phyloP scores from a whole-genome alignment of 768 basidiomycete genomes.

The Russula abietina region DNA sequence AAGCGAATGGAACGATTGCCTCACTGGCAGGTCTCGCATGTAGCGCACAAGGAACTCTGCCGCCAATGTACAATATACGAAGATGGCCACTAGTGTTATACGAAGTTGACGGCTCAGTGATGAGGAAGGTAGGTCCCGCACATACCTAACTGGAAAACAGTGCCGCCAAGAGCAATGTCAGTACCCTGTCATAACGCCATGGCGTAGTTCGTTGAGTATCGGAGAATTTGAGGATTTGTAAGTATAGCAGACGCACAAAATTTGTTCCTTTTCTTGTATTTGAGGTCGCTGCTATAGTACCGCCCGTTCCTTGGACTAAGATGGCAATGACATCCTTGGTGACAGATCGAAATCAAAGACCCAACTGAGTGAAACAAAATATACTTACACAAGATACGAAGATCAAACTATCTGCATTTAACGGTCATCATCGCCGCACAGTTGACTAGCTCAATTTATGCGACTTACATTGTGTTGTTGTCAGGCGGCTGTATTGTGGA shows the following conservation, averaged over 20 bases:
- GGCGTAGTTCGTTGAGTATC: background rate
- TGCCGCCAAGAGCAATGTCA: slow-evolving; percentile 19
- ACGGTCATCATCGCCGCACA: background rate
- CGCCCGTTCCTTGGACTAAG: slow-evolving; percentile 11
- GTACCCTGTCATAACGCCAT: slow-evolving; percentile 1
- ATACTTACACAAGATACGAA: slow-evolving; percentile 19
- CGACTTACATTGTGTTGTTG: slow-evolving; percentile 13
- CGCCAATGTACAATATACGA: slow-evolving; percentile 11
- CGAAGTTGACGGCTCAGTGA: background rate
- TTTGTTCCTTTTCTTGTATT: background rate
- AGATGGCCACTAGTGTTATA: slow-evolving; percentile 11
- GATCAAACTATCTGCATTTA: slow-evolving; percentile 3
- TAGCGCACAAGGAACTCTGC: slow-evolving; percentile 18
- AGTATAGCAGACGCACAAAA: background rate
- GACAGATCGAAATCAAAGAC: background rate
- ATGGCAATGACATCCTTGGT: slow-evolving; percentile 21
- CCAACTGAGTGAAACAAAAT: background rate
- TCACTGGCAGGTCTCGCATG: slow-evolving; percentile 7
- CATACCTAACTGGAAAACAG: slow-evolving; percentile 19
- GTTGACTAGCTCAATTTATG: background rate
- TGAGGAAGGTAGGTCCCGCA: background rate
- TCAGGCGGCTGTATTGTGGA: slow-evolving; percentile 19
- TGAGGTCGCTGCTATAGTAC: slow-evolving; percentile 10
- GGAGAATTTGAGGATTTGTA: no score
- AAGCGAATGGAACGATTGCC: background rate